phyloP scores from a whole-genome alignment of 352 stramenopile species.

The Pythium volutum region DNA sequence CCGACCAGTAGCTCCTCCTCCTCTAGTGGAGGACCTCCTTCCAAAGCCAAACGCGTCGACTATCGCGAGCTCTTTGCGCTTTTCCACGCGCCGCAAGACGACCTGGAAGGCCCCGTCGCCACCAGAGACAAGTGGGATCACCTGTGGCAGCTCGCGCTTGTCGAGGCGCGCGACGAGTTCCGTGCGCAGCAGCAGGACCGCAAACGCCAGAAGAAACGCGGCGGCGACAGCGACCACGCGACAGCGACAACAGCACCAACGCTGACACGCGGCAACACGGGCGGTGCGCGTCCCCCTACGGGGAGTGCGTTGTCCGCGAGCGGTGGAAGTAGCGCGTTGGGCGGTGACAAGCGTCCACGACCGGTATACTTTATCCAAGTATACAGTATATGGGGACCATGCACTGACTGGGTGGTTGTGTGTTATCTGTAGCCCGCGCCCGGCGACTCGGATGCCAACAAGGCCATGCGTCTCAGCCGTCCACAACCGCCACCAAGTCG shows the following conservation, averaged over 20 bases:
- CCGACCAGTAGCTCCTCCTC: not conserved
- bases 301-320: not conserved
- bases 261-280: not conserved
- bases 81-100: conserved; percentile 37
- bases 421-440: conserved; percentile 27
- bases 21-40: too few relatives aligned
- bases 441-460: conserved; percentile 54
- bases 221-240: not conserved
- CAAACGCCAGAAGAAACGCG: conserved; percentile 26
- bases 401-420: not conserved
- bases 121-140: conserved; percentile 30
- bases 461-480: conserved; percentile 43
- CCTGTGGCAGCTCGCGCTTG: conserved; percentile 49
- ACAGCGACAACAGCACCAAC: not conserved
- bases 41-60: conserved; percentile 48
- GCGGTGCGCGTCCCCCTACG: not conserved
- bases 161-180: conserved; percentile 62
- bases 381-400: not conserved
- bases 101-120: conserved; percentile 14
- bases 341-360: conserved; percentile 42
- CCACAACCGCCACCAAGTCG: conserved; percentile 21
- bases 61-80: conserved; percentile 66
- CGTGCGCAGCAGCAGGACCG: conserved; percentile 39
- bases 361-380: conserved; percentile 29
- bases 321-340: not conserved